Evolutionary conservation across 257 asterid species (phyloP).

Genomic region (Gynochthodes officinalis): DNA sequence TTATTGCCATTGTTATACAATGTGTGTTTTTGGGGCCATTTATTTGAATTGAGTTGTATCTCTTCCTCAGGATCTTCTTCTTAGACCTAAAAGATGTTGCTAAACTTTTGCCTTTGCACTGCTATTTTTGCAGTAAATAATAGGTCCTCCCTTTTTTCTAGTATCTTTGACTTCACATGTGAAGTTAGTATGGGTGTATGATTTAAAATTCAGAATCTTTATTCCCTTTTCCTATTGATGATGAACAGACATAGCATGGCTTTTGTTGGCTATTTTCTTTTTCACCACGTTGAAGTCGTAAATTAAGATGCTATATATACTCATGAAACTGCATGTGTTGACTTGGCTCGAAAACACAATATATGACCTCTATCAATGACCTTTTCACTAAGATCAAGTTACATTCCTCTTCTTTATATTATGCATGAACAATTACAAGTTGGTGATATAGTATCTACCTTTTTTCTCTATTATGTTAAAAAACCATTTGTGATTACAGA

Average conservation of each 20-base stretch:
- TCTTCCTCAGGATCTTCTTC: constrained; percentile 35
- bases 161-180: background rate
- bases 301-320: background rate
- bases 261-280: background rate
- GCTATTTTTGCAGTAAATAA: constrained; percentile 53
- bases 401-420: background rate
- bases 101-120: constrained; percentile 31
- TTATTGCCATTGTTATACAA: constrained; percentile 24
- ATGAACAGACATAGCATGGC: background rate
- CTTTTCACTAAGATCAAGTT: background rate
- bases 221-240: background rate
- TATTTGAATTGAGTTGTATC: constrained; percentile 33
- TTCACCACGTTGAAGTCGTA: background rate
- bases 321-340: background rate
- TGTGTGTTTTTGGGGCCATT: constrained; percentile 28
- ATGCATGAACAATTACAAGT: background rate
- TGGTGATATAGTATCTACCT: background rate
- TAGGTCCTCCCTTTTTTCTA: constrained; percentile 17
- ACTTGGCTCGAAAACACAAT: background rate
- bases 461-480: too few relatives aligned
- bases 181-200: background rate
- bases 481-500: background rate
- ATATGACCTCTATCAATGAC: background rate
- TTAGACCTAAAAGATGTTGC: constrained; percentile 25
- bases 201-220: background rate